Percentiles rank a stretch among this genome's conserved stretches.
These are phyloP conservation scores for Pseudogymnoascus sp. DNA, from an alignment of 2,329 filamentous ascomycete species.

Conservation along the genomic window DNA sequence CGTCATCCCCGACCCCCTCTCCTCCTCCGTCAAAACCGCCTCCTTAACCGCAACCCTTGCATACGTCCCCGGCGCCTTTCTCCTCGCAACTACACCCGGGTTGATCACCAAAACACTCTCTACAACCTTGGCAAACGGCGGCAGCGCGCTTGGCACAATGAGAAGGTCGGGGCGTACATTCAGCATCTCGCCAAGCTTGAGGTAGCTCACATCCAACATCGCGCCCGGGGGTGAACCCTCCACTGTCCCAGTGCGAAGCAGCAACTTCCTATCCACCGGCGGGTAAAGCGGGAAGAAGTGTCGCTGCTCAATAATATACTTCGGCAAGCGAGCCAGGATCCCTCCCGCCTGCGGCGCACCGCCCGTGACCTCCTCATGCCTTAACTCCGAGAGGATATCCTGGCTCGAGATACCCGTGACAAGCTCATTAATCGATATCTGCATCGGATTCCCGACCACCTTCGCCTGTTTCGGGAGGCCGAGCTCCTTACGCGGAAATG, in stretches of 20 bases:
- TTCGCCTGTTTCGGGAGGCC: constrained; percentile 69
- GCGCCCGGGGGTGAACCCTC: constrained; percentile 60
- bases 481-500: constrained; percentile 55
- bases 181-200: constrained; percentile 87
- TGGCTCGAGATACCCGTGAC: constrained; percentile 74
- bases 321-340: constrained; percentile 53
- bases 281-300: constrained; percentile 90
- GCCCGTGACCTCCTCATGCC: constrained; percentile 60
- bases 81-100: constrained; percentile 78
- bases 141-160: constrained; percentile 71
- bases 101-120: constrained; percentile 88
- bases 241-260: constrained; percentile 56
- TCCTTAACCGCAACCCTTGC: constrained; percentile 70
- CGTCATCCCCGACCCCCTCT: constrained; percentile 46
- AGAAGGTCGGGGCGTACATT: constrained; percentile 78
- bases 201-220: constrained; percentile 72
- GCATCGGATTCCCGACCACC: constrained; percentile 85
- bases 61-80: constrained; percentile 76
- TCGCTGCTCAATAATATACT: constrained; percentile 77
- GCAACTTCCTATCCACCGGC: constrained; percentile 57
- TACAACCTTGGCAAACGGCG: constrained; percentile 84
- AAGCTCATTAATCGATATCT: constrained; percentile 78
- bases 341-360: constrained; percentile 41
- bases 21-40: constrained; percentile 49
- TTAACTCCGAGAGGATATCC: constrained; percentile 75